Evolutionary conservation across 2,329 filamentous ascomycete species (phyloP).

Genomic region (Phaeosphaeriaceae sp.): DNA sequence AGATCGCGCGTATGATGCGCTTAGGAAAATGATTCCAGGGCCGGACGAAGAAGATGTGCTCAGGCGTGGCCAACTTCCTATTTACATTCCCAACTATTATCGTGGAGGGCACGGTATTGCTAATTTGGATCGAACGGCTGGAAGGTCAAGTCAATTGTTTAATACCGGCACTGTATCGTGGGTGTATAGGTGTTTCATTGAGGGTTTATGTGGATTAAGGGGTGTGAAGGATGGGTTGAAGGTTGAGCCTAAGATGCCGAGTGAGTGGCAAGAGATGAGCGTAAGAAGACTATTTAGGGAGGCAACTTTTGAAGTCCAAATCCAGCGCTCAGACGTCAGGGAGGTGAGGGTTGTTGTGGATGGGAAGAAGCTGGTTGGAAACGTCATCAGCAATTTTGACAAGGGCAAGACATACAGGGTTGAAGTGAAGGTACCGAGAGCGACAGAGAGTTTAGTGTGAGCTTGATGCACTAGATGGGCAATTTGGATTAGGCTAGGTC

Average conservation of each 20-base stretch:
- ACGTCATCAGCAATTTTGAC: constrained; percentile 52
- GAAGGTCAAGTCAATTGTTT: constrained; percentile 63
- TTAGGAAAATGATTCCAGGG: constrained; percentile 63
- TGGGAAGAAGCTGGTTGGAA: constrained; percentile 48
- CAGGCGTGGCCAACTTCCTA: constrained; percentile 62
- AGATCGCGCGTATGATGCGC: constrained; percentile 58
- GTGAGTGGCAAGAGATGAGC: constrained; percentile 56
- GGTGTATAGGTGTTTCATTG: constrained; percentile 63
- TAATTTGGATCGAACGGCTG: constrained; percentile 52
- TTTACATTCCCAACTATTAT: constrained; percentile 67
- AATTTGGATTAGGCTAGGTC: too few relatives aligned
- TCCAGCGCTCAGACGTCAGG: constrained; percentile 52
- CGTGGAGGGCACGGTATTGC: constrained; percentile 39
- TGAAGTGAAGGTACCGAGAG: constrained; percentile 46
- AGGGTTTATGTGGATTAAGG: constrained; percentile 61
- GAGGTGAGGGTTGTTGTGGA: constrained; percentile 51
- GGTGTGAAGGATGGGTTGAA: constrained; percentile 57
- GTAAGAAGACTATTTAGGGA: constrained; percentile 59
- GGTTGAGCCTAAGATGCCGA: constrained; percentile 60
- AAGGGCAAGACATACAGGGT: constrained; percentile 55
- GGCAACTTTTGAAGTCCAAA: constrained; percentile 57
- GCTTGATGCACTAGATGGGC: too few relatives aligned
- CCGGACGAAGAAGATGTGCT: constrained; percentile 59
- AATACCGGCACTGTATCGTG: constrained; percentile 65
- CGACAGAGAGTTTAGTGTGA: not conserved